Base-by-base conservation (phyloP, 2,329 filamentous ascomycete genomes). In the Penicillium verrucosum region DNA sequence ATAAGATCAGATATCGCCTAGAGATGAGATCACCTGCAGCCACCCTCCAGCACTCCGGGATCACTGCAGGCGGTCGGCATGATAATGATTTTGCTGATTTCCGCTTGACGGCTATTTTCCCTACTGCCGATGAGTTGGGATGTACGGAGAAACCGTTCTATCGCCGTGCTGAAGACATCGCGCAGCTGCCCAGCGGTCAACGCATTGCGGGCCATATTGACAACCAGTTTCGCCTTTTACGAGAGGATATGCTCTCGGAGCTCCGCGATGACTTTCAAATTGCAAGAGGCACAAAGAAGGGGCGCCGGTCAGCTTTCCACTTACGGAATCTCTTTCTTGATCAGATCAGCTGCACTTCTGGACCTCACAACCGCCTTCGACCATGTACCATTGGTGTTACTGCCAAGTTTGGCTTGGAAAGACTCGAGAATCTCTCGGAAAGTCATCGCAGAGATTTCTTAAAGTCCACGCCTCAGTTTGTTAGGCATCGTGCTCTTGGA, bases 1-100 rank as follows among this genome's bases (percentile, higher is more conserved):
- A 79, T 14, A 78, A 75, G 54, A 77, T 81, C 54, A 70, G 77
- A 41, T 70, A 79, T 46, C 56, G 72, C 12, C 53, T 79, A 1
- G 58, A 67, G 5, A 62, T 70, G 45, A 69, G 62, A 42, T 62
- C 64, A 5, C 63, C 65, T 10, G 56, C 43, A 10, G 7, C 27
- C 4, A 34, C 55, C 5, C 21, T 48, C n/a, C 9, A 51, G 4
- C 43, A 57, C 7, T 50, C 44, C 2, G 49, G 41, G 11, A 47
- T 46, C 37, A 61, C 53, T 1, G 81, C 87, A 0, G 89, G 89
- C 0, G 87, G 87, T 0, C 81, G 89, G 0, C 88, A 92, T 60
- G 86, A 92, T 69, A 92, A 92, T 52, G 89, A 92, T 63, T 82
- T 82, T 65, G 74, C 65, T 1, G 79, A 89, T 60, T 86, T 86